phyloP scores from a whole-genome alignment of 192 early-diverging fungal genomes.

The Linnemannia schmuckeri region DNA sequence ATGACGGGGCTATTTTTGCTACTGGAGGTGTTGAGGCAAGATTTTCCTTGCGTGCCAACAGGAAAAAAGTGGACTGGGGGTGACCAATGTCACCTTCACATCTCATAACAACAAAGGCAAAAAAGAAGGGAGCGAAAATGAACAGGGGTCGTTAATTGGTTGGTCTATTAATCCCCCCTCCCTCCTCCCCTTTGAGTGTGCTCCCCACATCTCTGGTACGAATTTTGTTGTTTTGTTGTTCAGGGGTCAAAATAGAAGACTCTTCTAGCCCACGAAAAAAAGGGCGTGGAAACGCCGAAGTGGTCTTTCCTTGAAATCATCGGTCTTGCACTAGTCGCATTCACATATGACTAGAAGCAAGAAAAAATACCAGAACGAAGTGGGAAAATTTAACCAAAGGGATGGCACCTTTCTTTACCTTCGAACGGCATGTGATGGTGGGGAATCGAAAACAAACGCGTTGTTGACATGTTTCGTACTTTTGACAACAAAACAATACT shows the following conservation, averaged over 20 bases:
- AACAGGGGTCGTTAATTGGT: not conserved
- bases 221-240: not conserved
- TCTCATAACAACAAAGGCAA: not conserved
- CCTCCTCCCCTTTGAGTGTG: not conserved
- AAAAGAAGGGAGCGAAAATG: not conserved
- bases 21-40: not conserved
- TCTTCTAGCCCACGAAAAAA: not conserved
- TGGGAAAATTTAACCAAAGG: not conserved
- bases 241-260: not conserved
- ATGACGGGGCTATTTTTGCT: not conserved
- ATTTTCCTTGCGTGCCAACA: not conserved
- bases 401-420: not conserved
- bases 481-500: too few relatives aligned
- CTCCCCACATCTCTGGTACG: not conserved
- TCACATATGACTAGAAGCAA: not conserved
- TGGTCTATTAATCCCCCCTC: not conserved
- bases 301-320: not conserved
- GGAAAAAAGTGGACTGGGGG: not conserved
- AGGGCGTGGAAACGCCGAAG: not conserved
- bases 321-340: not conserved
- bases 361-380: not conserved
- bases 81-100: too few relatives aligned
- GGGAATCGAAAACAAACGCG: too few relatives aligned
- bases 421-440: slow-evolving; percentile 1
- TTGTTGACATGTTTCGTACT: too few relatives aligned